Evolutionary conservation across 352 stramenopile genomes (phyloP), one percentile per base, ranked within the genome.

Genomic region (Saprolegnia parasitica): DNA sequence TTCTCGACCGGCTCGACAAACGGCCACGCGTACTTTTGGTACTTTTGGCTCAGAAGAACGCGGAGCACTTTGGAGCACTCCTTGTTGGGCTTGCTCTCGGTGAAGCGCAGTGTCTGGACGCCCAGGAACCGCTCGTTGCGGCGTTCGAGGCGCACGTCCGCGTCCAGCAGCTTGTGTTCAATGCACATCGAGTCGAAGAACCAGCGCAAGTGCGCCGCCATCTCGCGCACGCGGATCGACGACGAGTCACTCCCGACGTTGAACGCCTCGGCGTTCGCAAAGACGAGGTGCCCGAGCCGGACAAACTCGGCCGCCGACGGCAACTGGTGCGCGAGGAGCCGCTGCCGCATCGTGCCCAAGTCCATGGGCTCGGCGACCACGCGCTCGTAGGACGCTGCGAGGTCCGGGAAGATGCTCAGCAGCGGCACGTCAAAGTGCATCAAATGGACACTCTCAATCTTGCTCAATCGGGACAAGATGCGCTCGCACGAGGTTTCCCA

Each of bases 1-100:
- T 89, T 77, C 29, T 78, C 71, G 29, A 90, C 87, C 37, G 87
- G 77, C 45, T 95, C 91, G 24, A 85, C 81, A 72, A 95, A 95
- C 11, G 87, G 87, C 87, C 87, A 93, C 67, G 81, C 90, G 67
- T 91, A 88, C 66, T 93, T 93, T 71, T 92, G 82, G 56, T 93
- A 78, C 75, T 95, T 95, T 61, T 95, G 87, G 60, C 81, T 91
- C 63, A 90, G 87, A n/a, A 95, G 73, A 13, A 88, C 83, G 9
- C 83, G 80, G 37, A 95, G 73, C 29, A 95, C 56, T 60, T 91
- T 92, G 56, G 87, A 76, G 47, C 82, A 92, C 68, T 95, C 87
- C 60, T 88, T 67, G 56, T 68, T 91, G 2, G 84, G 81, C 72
- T 93, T 95, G 18, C 87, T 75, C 57, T 95, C 86, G 15, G 50